Conservation (phyloP, 352 stramenopile species). For the Albugo candida region DNA sequence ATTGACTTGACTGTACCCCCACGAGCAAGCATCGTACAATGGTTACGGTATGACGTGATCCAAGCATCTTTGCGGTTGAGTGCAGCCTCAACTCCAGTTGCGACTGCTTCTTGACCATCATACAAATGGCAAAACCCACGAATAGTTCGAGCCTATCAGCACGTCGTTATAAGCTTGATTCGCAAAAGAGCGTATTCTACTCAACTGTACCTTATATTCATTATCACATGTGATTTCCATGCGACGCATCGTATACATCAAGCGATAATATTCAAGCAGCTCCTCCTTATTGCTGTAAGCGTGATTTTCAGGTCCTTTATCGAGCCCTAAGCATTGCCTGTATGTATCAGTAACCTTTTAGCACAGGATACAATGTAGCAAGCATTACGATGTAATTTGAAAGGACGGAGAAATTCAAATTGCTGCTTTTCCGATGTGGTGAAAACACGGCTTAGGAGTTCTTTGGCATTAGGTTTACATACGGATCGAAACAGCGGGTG, state of each 20-base stretch:
- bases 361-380: neutral
- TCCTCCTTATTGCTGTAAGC: constrained; percentile 89
- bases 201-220: constrained; percentile 91
- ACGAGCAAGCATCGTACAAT: constrained; percentile 92
- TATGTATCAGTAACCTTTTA: neutral
- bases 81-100: constrained; percentile 91
- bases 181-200: neutral
- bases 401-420: constrained; percentile 46
- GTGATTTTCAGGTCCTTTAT: constrained; percentile 34
- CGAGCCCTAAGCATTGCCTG: constrained; percentile 25
- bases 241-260: constrained; percentile 99
- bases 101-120: constrained; percentile 98
- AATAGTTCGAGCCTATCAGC: constrained; percentile 78
- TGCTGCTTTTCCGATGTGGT: neutral
- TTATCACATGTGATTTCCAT: constrained; percentile 99
- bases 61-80: constrained; percentile 90
- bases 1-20: constrained; percentile 86
- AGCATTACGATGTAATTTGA: constrained; percentile 61
- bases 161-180: neutral
- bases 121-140: constrained; percentile 99
- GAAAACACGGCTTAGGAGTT: no score
- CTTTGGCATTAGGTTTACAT: no score
- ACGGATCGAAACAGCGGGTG: no score
- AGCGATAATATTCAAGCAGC: constrained; percentile 89
- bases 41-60: constrained; percentile 99